These are phyloP conservation scores for Quercus bicolor DNA, from an alignment of 306 rosid genomes.

Conservation along the genomic window DNA sequence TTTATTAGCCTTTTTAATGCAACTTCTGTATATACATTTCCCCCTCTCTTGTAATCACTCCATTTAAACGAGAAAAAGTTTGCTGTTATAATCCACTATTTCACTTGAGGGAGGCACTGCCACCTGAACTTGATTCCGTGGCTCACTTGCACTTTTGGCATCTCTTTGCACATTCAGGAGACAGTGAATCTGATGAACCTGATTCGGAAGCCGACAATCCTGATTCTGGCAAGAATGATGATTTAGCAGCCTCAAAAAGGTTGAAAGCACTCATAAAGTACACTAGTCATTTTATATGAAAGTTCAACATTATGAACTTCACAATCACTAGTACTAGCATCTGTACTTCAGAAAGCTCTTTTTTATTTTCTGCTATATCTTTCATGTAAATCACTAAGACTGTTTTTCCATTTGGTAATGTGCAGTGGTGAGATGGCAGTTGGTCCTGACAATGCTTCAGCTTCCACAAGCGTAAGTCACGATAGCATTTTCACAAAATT, in stretches of 20 bases:
- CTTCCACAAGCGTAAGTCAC: conserved; percentile 44
- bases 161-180: conserved; percentile 52
- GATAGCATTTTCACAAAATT: background rate
- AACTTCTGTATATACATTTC: background rate
- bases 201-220: conserved; percentile 36
- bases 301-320: conserved; percentile 2
- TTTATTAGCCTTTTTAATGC: background rate
- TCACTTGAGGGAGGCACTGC: conserved; percentile 9
- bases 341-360: background rate
- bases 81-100: conserved; percentile 1
- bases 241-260: conserved; percentile 52
- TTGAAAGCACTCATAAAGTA: conserved; percentile 32
- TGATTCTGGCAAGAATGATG: conserved; percentile 43
- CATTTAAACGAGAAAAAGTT: background rate
- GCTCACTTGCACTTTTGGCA: conserved; percentile 33
- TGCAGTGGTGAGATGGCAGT: conserved; percentile 57
- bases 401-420: conserved; percentile 21
- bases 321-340: background rate
- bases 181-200: conserved; percentile 77
- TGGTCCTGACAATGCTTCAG: conserved; percentile 39
- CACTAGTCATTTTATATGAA: conserved; percentile 6
- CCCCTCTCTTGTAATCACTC: background rate
- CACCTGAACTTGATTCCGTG: conserved; percentile 20
- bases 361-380: background rate
- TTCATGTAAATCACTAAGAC: conserved; percentile 19